Evolutionary conservation across 345 rosid genomes (phyloP).

Genomic region (Dimocarpus longan): DNA sequence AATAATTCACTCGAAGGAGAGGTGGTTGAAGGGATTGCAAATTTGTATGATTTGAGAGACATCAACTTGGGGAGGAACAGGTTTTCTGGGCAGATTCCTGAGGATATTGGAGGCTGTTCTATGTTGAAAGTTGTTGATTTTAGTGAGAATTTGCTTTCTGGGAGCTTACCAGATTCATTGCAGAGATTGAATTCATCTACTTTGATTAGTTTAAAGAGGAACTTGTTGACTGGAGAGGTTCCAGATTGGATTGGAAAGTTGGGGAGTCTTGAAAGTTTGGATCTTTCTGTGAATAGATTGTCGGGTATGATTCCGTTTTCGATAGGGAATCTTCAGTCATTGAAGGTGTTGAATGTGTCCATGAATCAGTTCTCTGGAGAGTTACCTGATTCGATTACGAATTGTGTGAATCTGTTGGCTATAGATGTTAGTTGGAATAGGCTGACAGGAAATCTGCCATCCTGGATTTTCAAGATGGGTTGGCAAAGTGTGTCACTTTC

Average conservation of each 20-base stretch:
- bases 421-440: slow-evolving; percentile 76
- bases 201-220: slow-evolving; percentile 55
- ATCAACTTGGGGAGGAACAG: slow-evolving; percentile 57
- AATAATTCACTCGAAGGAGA: slow-evolving; percentile 65
- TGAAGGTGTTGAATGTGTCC: slow-evolving; percentile 74
- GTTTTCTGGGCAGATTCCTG: slow-evolving; percentile 64
- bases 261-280: slow-evolving; percentile 59
- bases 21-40: slow-evolving; percentile 58
- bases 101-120: slow-evolving; percentile 66
- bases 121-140: slow-evolving; percentile 55
- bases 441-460: slow-evolving; percentile 62
- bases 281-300: slow-evolving; percentile 75
- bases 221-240: slow-evolving; percentile 58
- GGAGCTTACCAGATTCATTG: slow-evolving; percentile 69
- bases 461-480: slow-evolving; percentile 51
- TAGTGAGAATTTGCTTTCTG: slow-evolving; percentile 67
- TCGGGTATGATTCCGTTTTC: slow-evolving; percentile 58
- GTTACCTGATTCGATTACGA: slow-evolving; percentile 61
- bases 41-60: slow-evolving; percentile 53
- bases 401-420: slow-evolving; percentile 55
- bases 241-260: slow-evolving; percentile 81
- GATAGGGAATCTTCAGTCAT: slow-evolving; percentile 59
- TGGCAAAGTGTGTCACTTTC: slow-evolving; percentile 39
- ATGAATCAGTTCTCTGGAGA: slow-evolving; percentile 59
- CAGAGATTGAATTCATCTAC: slow-evolving; percentile 49